Conservation (phyloP, 371 early-diverging fungal species). For the Circinella umbellata region DNA sequence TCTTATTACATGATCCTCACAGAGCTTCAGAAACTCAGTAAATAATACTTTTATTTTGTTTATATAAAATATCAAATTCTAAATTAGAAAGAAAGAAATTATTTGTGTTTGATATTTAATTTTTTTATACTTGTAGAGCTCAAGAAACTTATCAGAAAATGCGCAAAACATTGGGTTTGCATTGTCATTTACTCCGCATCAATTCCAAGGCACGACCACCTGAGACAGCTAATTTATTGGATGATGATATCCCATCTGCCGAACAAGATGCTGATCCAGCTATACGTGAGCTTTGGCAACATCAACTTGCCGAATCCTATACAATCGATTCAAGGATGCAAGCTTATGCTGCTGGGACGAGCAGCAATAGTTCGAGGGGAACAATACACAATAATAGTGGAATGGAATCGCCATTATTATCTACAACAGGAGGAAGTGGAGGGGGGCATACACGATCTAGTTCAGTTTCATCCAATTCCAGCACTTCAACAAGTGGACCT, state of each 20-base stretch:
- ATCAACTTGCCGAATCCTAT: constrained; percentile 20
- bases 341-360: constrained; percentile 14
- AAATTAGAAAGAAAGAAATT: not conserved
- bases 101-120: not conserved
- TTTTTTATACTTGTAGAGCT: constrained; percentile 37
- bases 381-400: not conserved
- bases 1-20: constrained; percentile 78
- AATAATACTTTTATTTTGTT: constrained; percentile 10
- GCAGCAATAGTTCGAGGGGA: too few relatives aligned
- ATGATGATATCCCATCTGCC: constrained; percentile 24
- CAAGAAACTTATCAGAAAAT: constrained; percentile 64
- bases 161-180: constrained; percentile 69
- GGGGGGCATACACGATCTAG: constrained; percentile 23
- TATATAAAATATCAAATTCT: not conserved
- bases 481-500: not conserved
- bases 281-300: constrained; percentile 26
- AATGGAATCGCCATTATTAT: not conserved
- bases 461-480: constrained; percentile 25
- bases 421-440: not conserved
- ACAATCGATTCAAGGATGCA: constrained; percentile 39
- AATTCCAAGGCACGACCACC: constrained; percentile 49
- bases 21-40: constrained; percentile 61
- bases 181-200: constrained; percentile 66
- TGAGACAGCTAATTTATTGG: constrained; percentile 24
- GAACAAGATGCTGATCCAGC: constrained; percentile 21